Evolutionary conservation across 1,139 yeast species (phyloP), one percentile per base, ranked within the genome.

Genomic region (Barnettozyma hawaiiensis): DNA sequence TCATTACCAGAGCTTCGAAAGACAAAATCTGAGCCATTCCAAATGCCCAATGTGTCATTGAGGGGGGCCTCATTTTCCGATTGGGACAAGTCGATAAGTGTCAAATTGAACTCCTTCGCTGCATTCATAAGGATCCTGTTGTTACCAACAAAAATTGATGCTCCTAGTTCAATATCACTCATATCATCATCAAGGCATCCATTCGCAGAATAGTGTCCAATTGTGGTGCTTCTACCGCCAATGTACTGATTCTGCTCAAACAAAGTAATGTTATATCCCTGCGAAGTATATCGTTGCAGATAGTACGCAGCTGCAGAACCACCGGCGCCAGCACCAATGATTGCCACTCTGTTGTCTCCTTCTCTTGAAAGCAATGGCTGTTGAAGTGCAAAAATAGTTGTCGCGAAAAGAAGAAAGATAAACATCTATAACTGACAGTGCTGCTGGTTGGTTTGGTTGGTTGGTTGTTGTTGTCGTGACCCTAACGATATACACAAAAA

Each of bases 251-350:
- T 54, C 15, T 50, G 45, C 31, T 69, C 74, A 49, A 57, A 69
- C 1, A 69, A 49, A 1, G 68, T 62, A 34, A 69, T 57, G 38
- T 66, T 55, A 37, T 50, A 62, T 1, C 40, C 40, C 15, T 51
- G 41, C 9, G 44, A 26, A 12, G 70, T 59, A 47, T 50, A 66
- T 31, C 58, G 60, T 31, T 66, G 64, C 18, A 70, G 55, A 45
- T 70, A 61, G 45, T 66, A 66, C 2, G 76, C 68, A 16, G 69
- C 61, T 4, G 70, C 54, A 1, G 72, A 51, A 1, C 76, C 76
- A 8, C 71, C 75, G 3, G 76, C 67, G 2, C 76, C 76, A 1
- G 75, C 73, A 4, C 76, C 76, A 27, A 69, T 60, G 28, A 69
- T 63, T 1, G 73, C 75, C 7, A 70, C 54, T 8, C 31, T 41